A percentile compares a stretch with the other conserved stretches of the same genome.
Evolutionary conservation across 306 rosid genomes (phyloP).

Genomic region (Trichosanthes truncata): DNA sequence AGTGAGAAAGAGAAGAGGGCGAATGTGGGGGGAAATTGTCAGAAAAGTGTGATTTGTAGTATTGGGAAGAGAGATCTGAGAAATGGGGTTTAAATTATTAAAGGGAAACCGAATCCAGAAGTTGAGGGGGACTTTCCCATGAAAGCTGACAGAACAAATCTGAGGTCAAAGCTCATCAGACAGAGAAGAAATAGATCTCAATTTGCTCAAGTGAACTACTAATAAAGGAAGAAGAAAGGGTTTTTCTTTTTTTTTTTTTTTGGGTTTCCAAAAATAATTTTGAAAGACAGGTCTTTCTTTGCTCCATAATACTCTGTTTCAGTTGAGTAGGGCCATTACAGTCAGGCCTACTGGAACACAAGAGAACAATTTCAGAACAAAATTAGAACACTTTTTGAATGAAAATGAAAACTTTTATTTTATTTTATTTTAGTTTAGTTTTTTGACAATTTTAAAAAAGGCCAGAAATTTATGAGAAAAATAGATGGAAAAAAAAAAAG

Average conservation of each 20-base stretch:
- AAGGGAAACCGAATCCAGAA: slow-evolving; percentile 8
- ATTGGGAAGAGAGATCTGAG: not conserved
- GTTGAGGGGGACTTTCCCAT: slow-evolving; percentile 11
- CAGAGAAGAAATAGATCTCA: slow-evolving; percentile 6
- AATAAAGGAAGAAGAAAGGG: not conserved
- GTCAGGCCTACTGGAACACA: not conserved
- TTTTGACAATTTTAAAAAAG: not conserved
- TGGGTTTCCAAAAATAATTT: not conserved
- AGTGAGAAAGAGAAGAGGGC: not conserved
- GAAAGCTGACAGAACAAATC: slow-evolving; percentile 7
- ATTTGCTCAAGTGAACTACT: not conserved
- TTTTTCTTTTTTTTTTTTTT: not conserved
- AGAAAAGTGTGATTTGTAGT: not conserved
- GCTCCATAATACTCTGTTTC: not conserved
- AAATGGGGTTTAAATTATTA: not conserved
- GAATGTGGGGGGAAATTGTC: not conserved
- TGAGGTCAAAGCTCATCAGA: not conserved
- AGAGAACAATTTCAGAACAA: slow-evolving; percentile 4
- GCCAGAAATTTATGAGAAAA: not conserved
- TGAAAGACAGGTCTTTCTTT: not conserved
- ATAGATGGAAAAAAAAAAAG: not conserved
- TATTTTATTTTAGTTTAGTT: not conserved
- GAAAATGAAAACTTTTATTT: not conserved
- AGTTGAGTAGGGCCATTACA: slow-evolving; percentile 6
- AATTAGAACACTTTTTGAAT: not conserved